These are phyloP conservation scores for Ephemerocybe angulata DNA, from an alignment of 768 basidiomycete species.

Conservation along the genomic window DNA sequence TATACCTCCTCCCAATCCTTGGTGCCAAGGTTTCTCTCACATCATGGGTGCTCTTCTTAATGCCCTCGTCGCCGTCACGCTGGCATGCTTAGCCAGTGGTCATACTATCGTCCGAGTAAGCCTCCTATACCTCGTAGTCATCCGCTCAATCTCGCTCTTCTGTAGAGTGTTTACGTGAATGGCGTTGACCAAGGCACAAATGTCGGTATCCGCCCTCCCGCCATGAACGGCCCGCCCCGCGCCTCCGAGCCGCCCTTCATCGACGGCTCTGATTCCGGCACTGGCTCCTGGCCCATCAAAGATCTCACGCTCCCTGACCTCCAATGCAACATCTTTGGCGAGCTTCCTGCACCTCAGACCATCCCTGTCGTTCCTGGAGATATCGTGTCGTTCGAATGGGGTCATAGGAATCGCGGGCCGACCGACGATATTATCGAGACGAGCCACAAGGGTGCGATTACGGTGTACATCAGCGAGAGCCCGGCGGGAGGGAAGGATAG, in stretches of 20 bases:
- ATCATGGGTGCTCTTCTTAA: conserved; percentile 3
- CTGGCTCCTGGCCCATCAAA: conserved; percentile 10
- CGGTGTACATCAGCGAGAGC: conserved; percentile 30
- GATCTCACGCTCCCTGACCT: conserved; percentile 27
- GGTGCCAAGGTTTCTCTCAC: too few species aligned
- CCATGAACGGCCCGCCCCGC: conserved; percentile 11
- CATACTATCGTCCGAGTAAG: conserved; percentile 9
- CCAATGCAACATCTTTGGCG: conserved; percentile 21
- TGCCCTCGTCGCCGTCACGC: not conserved
- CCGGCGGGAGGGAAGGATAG: conserved; percentile 18
- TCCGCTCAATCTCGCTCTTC: not conserved
- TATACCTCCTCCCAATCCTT: too few species aligned
- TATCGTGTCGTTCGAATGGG: conserved; percentile 34
- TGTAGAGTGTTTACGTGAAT: conserved; percentile 31
- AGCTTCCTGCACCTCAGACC: conserved; percentile 13
- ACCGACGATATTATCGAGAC: conserved; percentile 33
- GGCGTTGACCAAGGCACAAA: conserved; percentile 31
- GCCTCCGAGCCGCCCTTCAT: conserved; percentile 10
- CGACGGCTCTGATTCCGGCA: conserved; percentile 11
- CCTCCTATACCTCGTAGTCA: not conserved
- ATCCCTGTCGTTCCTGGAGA: conserved; percentile 31
- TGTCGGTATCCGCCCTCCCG: conserved; percentile 10
- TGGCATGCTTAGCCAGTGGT: conserved; percentile 1
- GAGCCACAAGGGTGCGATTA: conserved; percentile 33
- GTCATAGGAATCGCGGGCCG: conserved; percentile 19